These are phyloP conservation scores for Perilla frutescens DNA, from an alignment of 257 asterid species.

Conservation along the genomic window DNA sequence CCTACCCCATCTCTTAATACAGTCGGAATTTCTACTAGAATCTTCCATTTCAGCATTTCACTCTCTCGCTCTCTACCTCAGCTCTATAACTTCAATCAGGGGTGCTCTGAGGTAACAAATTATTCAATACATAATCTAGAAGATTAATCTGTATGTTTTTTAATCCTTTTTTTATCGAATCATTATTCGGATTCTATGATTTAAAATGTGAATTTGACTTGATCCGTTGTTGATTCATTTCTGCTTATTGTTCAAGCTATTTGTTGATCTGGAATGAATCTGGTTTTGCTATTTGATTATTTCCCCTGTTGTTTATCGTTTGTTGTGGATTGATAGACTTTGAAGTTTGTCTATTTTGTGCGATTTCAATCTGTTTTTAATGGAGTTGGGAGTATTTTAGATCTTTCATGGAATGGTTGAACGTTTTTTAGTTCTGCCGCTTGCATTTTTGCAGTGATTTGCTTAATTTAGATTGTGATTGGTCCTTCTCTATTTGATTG, in stretches of 20 bases:
- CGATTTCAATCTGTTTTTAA: background rate
- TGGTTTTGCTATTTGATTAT: conserved; percentile 4
- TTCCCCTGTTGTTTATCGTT: background rate
- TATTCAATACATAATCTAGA: background rate
- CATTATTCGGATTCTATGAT: conserved; percentile 16
- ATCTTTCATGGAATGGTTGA: conserved; percentile 12
- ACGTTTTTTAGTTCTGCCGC: background rate
- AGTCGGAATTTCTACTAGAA: conserved; percentile 27
- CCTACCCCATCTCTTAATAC: conserved; percentile 28
- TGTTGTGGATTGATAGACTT: background rate
- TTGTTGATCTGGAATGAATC: conserved; percentile 32
- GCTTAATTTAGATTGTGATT: conserved; percentile 1
- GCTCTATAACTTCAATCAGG: conserved; percentile 31
- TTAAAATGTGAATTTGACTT: conserved; percentile 15
- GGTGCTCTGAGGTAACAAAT: conserved; percentile 50
- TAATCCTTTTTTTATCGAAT: conserved; percentile 5
- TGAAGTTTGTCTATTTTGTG: background rate
- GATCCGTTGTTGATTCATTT: background rate
- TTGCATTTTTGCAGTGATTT: background rate
- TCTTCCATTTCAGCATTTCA: conserved; percentile 12
- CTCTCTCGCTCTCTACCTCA: conserved; percentile 30
- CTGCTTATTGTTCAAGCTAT: conserved; percentile 24
- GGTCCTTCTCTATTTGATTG: conserved; percentile 4
- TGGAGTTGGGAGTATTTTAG: background rate
- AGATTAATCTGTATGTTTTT: background rate